Base-by-base conservation (phyloP, 2,329 filamentous ascomycete species). In the Falciphora oryzae region DNA sequence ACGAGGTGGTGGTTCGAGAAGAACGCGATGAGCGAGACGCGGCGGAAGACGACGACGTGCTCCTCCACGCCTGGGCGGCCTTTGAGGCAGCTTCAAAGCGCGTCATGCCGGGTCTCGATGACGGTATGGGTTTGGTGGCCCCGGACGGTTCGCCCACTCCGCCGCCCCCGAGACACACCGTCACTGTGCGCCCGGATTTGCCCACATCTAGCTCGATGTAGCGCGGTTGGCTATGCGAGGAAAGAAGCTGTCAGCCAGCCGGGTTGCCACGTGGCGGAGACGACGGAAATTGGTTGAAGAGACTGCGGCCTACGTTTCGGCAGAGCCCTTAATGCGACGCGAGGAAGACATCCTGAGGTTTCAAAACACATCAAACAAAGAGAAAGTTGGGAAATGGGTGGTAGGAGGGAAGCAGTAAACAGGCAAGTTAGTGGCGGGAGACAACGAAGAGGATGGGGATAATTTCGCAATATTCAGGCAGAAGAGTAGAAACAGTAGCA, bases 31-130 rank as follows among this genome's bases (percentile, higher is more conserved):
- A 58, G 14, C 25, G n/a, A 28, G 57, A 58, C 4, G 57, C 14
- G 25, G 27, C 25, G 7, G 29, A 31, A 4, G 57, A 58, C 2
- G 58, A 60, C 13, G 58, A 60, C 31, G 28, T 18, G 57, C 57
- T 44, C 16, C 32, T 57, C 62, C 62, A 63, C n/a, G 25, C 32
- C 62, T 32, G 56, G 16, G 62, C 62, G 25, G 62, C 62, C 57
- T 59, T 35, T 8, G 29, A 35, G 2, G 62, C 62, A 14, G 62
- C 62, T 16, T 63, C 35, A 14, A 63, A 63, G 32, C 62, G 62
- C 25, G 62, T 63, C 62, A 63, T 59, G 6, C 57, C 31, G 11
- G 53, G 25, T 18, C 32, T 22, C 28, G 57, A 29, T 5, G 16
- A 2, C 57, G 29, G 16, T 27, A 18, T 28, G 25, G 38, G 3